phyloP scores from a whole-genome alignment of 176 grass and related monocot species.

The Oryza australiensis region DNA sequence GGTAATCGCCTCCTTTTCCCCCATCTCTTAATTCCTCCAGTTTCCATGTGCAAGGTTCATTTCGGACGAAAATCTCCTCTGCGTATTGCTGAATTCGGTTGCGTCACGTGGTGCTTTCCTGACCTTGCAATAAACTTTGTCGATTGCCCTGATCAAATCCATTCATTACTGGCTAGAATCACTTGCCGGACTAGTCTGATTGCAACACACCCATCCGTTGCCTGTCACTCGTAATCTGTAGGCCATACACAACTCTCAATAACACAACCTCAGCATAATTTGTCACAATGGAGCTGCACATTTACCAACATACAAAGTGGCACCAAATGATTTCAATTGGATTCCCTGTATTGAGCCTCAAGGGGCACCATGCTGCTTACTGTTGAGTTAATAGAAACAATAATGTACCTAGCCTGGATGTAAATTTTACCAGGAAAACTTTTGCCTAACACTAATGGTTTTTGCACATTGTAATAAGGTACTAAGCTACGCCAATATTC shows the following conservation, averaged over 20 bases:
- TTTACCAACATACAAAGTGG: not conserved
- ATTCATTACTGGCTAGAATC: not conserved
- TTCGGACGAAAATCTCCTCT: not conserved
- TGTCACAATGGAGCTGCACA: not conserved
- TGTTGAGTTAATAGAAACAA: not conserved
- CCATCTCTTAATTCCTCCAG: not conserved
- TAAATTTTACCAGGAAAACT: not conserved
- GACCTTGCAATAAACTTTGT: not conserved
- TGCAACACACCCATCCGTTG: not conserved
- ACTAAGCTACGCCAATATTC: not conserved
- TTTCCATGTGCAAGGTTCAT: not conserved
- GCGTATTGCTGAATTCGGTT: not conserved
- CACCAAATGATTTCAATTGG: not conserved
- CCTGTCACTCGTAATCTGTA: not conserved
- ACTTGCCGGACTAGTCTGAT: not conserved
- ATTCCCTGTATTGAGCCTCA: conserved; percentile 2
- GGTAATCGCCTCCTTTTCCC: conserved; percentile 23
- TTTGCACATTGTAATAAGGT: not conserved
- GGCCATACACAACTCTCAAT: not conserved
- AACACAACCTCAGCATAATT: not conserved
- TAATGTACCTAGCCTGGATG: not conserved
- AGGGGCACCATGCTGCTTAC: not conserved
- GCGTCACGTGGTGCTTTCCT: not conserved
- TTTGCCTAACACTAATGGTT: not conserved
- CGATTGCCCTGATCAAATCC: not conserved